Evolutionary conservation across 1,139 yeast species (phyloP), one percentile per base, ranked within the genome.

Genomic region (Lodderomyces oxycetoniae): DNA sequence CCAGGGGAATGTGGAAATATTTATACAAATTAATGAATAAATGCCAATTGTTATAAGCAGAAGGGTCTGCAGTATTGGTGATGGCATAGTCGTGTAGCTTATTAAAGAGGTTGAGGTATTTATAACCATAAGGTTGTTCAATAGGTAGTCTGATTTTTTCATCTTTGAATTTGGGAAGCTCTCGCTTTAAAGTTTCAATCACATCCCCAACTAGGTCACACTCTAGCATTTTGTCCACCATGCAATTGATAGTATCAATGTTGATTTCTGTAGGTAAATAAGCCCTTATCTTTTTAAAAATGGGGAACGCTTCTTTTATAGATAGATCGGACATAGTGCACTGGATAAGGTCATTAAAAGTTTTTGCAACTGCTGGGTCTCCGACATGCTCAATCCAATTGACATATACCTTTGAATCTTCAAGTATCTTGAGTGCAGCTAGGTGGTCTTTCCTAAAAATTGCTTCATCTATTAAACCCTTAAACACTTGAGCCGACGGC

Each of bases 1-100:
- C 82, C 44, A 58, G 71, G 0, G 91, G 86, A 4, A 81, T 66
- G 21, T 63, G 54, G 48, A 83, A 80, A 40, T 74, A 71, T 45
- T 71, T 66, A 48, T 77, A 75, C 31, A 83, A 52, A 37, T 73
- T 74, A 1, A 77, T 77, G 45, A 79, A 84, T 7, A 83, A 57
- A 3, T 67, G 70, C 87, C 88, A 80, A 28, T 79, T 78, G 4
- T 74, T 64, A 36, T 74, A 77, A 34, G 43, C 53, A 0, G 69
- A 53, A 10, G 61, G 55, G 36, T 73, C 74, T 17, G 63, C 59
- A 3, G 57, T 53, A 37, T 61, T 63, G 0, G 64, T 52, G 20
- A 71, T 50, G 2, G 76, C 68, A 49, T 71, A 78, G 4, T 63
- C 55, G 46, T 69, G 71, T 29, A 81, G 53, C 1, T 57, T 50